phyloP scores from a whole-genome alignment of 2,329 filamentous ascomycete species.

The Colletotrichum sp. region DNA sequence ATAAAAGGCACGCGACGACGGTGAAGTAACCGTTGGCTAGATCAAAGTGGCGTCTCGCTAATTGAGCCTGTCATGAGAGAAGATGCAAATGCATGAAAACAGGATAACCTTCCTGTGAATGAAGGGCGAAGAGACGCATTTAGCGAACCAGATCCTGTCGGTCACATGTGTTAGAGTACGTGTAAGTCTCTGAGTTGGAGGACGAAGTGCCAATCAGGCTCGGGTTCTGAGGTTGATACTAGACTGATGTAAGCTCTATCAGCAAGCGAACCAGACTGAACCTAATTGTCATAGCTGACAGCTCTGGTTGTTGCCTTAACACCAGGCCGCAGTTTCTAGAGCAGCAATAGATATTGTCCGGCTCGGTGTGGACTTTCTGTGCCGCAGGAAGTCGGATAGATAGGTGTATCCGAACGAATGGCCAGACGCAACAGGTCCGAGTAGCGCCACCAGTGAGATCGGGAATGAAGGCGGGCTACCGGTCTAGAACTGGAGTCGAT shows the following conservation, averaged over 20 bases:
- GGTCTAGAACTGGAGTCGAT: neutral
- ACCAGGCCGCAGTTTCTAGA: neutral
- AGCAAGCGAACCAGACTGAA: neutral
- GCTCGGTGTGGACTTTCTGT: neutral
- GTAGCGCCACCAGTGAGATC: neutral
- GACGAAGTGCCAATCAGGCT: neutral
- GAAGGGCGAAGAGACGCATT: neutral
- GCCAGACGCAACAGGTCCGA: neutral
- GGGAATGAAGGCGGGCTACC: neutral
- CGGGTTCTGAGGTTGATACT: neutral
- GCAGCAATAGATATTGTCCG: neutral
- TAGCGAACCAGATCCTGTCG: neutral
- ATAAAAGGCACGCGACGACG: constrained; percentile 9
- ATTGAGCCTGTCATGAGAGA: neutral
- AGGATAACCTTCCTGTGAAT: neutral
- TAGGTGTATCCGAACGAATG: neutral
- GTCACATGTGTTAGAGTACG: neutral
- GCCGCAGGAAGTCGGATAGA: neutral
- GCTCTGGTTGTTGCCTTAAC: neutral
- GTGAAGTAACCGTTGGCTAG: neutral
- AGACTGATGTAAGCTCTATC: neutral
- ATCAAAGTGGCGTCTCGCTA: neutral
- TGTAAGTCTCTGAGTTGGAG: neutral
- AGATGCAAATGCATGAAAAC: neutral
- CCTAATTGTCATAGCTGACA: neutral